Conservation (phyloP, 1,284 basidiomycete species). For the Puccinia coronata region DNA sequence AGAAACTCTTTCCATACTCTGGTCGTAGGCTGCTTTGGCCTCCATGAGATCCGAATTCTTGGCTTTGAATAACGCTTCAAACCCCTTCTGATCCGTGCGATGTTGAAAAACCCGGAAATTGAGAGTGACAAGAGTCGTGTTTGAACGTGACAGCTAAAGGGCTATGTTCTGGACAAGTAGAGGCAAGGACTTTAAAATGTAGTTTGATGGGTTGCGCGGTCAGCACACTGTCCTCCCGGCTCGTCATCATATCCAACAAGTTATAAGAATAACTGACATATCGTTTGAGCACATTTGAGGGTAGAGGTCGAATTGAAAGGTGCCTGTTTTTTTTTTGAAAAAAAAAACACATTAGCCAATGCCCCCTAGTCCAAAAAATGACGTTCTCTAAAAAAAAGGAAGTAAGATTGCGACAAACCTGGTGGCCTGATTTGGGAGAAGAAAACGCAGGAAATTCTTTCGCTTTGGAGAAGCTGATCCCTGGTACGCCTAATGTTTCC, state of each 20-base stretch:
- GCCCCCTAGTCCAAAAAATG: too few species aligned
- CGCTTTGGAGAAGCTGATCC: slow-evolving; percentile 73
- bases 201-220: too few species aligned
- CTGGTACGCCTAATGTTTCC: slow-evolving; percentile 96
- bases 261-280: too few species aligned
- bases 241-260: too few species aligned
- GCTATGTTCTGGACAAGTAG: slow-evolving; percentile 17
- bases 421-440: slow-evolving; percentile 75
- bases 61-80: neutral
- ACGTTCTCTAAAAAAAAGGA: slow-evolving; percentile 63
- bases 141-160: slow-evolving; percentile 1
- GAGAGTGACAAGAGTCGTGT: slow-evolving; percentile 15
- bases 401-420: slow-evolving; percentile 62
- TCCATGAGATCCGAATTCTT: slow-evolving; percentile 3
- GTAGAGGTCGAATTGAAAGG: slow-evolving; percentile 36
- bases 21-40: slow-evolving; percentile 16
- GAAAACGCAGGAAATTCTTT: slow-evolving; percentile 95
- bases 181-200: neutral
- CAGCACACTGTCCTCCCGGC: too few species aligned
- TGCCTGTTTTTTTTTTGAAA: too few species aligned
- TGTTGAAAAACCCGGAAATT: slow-evolving; percentile 29
- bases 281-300: slow-evolving; percentile 33
- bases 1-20: neutral
- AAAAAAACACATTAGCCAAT: too few species aligned
- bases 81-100: slow-evolving; percentile 13